Percentiles rank a stretch among this genome's conserved stretches.
phyloP scores from a whole-genome alignment of 495 filamentous ascomycete species.

The Penicillium longicatenatum region DNA sequence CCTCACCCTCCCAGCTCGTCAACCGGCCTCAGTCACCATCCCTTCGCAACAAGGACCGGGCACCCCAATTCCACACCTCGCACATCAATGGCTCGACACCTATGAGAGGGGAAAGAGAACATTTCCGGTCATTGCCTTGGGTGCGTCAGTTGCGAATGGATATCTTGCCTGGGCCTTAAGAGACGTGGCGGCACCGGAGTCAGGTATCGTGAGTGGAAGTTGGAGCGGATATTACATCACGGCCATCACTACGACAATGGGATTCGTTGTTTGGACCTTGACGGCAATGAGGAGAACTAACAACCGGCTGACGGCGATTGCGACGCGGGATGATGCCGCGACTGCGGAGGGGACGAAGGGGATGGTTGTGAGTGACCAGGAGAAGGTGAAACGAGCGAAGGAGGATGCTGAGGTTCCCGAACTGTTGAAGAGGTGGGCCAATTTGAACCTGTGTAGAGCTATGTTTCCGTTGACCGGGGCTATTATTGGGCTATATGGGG shows the following conservation, averaged over 20 bases:
- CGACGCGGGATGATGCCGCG: slow-evolving; percentile 25
- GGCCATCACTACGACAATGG: slow-evolving; percentile 29
- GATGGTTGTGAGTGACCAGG: slow-evolving; percentile 21
- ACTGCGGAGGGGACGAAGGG: slow-evolving; percentile 16
- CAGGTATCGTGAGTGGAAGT: slow-evolving; percentile 7
- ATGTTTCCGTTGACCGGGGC: slow-evolving; percentile 25
- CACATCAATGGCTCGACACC: slow-evolving; percentile 35
- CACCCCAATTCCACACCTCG: slow-evolving; percentile 22
- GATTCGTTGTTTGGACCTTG: slow-evolving; percentile 37
- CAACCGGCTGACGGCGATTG: slow-evolving; percentile 23
- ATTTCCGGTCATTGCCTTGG: slow-evolving; percentile 22
- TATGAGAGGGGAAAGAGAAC: slow-evolving; percentile 30
- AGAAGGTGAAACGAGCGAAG: slow-evolving; percentile 21
- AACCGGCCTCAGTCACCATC: slow-evolving; percentile 18
- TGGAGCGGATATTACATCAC: slow-evolving; percentile 25
- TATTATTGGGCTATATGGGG: slow-evolving; percentile 24
- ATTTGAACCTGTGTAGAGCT: slow-evolving; percentile 23
- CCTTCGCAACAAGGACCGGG: slow-evolving; percentile 11
- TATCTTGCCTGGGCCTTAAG: slow-evolving; percentile 32
- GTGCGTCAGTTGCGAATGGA: slow-evolving; percentile 30
- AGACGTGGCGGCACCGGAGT: slow-evolving; percentile 7
- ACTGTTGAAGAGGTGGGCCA: slow-evolving; percentile 23
- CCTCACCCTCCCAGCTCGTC: slow-evolving; percentile 25
- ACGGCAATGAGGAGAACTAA: slow-evolving; percentile 30
- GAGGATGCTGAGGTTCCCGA: slow-evolving; percentile 25